These are phyloP conservation scores for Fusarium penzigii DNA, from an alignment of 2,329 filamentous ascomycete species.

Conservation along the genomic window DNA sequence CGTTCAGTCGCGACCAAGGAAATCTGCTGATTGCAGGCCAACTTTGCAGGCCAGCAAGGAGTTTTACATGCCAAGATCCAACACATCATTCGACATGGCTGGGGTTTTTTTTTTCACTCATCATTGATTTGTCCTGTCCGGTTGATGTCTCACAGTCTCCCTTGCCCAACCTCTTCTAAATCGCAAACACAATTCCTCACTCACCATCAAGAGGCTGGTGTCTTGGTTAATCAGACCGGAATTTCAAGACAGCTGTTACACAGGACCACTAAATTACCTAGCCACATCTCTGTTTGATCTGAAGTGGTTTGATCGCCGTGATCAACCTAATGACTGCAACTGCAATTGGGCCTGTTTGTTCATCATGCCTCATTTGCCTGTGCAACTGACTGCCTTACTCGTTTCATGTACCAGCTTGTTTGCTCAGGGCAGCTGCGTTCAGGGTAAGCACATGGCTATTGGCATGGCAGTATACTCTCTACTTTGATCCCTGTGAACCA, in stretches of 20 bases:
- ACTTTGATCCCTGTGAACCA: neutral
- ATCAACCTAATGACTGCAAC: neutral
- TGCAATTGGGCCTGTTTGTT: neutral
- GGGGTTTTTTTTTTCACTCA: neutral
- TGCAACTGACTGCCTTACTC: neutral
- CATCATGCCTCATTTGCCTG: neutral
- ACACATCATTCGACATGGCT: neutral
- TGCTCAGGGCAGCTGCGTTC: neutral
- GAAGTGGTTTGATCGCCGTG: slow-evolving; percentile 1
- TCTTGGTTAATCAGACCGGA: slow-evolving; percentile 2
- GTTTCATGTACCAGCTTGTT: neutral
- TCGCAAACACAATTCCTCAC: neutral
- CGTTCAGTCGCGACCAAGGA: too few species aligned
- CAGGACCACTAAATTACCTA: neutral
- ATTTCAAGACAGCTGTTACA: slow-evolving; percentile 1
- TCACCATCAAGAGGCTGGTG: neutral
- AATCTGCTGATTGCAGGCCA: neutral
- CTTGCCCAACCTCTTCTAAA: slow-evolving; percentile 2
- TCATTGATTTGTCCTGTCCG: neutral
- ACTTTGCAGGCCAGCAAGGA: neutral
- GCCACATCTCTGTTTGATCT: neutral
- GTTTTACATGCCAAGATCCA: neutral
- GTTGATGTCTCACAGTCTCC: neutral
- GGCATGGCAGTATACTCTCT: neutral
- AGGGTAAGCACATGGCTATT: neutral